A percentile compares a stretch with the other conserved stretches of the same genome.
phyloP scores from a whole-genome alignment of 805 yeast species.

The Phaffomyces thermotolerans region DNA sequence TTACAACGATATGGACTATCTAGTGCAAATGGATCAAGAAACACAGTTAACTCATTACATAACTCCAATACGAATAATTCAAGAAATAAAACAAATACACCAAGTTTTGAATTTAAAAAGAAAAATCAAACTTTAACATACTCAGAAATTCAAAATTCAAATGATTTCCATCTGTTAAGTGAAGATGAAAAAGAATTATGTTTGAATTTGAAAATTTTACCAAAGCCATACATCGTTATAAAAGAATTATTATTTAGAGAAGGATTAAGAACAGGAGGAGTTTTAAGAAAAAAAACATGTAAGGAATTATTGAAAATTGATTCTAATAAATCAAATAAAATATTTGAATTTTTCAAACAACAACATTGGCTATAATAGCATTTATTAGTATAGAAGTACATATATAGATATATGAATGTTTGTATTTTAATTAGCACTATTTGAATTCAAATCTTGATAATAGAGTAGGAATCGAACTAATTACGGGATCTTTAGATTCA shows the following conservation, averaged over 20 bases:
- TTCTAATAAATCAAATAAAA: constrained; percentile 74
- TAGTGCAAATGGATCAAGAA: constrained; percentile 25
- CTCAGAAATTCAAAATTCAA: constrained; percentile 65
- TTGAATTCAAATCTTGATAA: constrained; percentile 21
- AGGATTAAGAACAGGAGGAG: constrained; percentile 77
- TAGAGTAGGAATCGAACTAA: constrained; percentile 27
- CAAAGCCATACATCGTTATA: constrained; percentile 90
- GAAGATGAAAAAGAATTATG: constrained; percentile 87
- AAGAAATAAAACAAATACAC: constrained; percentile 14
- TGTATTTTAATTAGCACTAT: neutral
- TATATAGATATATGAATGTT: neutral
- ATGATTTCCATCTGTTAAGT: constrained; percentile 76
- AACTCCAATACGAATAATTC: constrained; percentile 9
- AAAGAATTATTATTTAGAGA: constrained; percentile 87
- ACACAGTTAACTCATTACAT: constrained; percentile 26
- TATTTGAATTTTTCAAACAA: constrained; percentile 85
- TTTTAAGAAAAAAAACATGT: constrained; percentile 76
- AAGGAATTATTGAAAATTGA: constrained; percentile 80
- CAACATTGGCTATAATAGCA: constrained; percentile 68
- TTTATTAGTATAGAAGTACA: neutral
- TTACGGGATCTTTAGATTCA: constrained; percentile 13
- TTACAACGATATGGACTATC: constrained; percentile 43
- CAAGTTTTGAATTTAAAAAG: constrained; percentile 14
- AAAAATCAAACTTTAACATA: constrained; percentile 42
- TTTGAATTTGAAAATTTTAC: constrained; percentile 72